Conservation (phyloP, 352 stramenopile species). For the Elongisporangium anandrum region DNA sequence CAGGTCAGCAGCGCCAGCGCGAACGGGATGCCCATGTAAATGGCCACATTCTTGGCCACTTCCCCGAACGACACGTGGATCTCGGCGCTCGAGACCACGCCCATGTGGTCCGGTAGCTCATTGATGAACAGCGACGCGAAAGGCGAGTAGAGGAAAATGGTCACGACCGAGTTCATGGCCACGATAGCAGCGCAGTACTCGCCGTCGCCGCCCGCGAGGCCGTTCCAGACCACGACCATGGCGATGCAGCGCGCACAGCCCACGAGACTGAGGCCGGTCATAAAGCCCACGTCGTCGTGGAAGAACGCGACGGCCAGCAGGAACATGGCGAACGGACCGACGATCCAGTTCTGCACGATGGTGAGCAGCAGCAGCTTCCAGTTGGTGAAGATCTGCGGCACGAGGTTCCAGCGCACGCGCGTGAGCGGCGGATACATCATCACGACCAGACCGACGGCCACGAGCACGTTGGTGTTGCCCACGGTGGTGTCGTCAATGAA, state of each 20-base stretch:
- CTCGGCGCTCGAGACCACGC: constrained; percentile 26
- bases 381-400: constrained; percentile 37
- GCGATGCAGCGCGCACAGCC: constrained; percentile 63
- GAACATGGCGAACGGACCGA: constrained; percentile 55
- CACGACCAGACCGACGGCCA: constrained; percentile 43
- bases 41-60: constrained; percentile 47
- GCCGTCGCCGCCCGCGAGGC: constrained; percentile 42
- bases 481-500: constrained; percentile 44
- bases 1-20: constrained; percentile 29
- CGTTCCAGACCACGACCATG: constrained; percentile 78
- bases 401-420: constrained; percentile 50
- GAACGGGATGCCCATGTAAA: constrained; percentile 60
- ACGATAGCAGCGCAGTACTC: constrained; percentile 68
- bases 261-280: constrained; percentile 54
- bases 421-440: constrained; percentile 57
- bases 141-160: constrained; percentile 58
- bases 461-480: constrained; percentile 42
- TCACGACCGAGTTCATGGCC: constrained; percentile 60
- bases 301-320: constrained; percentile 41
- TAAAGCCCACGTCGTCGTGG: constrained; percentile 39
- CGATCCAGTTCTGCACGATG: constrained; percentile 50
- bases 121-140: constrained; percentile 51
- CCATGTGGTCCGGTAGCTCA: constrained; percentile 33
- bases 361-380: constrained; percentile 47
- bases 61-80: constrained; percentile 37